These are phyloP conservation scores for Colletotrichum orbiculare DNA, from an alignment of 2,329 filamentous ascomycete species.

Conservation along the genomic window DNA sequence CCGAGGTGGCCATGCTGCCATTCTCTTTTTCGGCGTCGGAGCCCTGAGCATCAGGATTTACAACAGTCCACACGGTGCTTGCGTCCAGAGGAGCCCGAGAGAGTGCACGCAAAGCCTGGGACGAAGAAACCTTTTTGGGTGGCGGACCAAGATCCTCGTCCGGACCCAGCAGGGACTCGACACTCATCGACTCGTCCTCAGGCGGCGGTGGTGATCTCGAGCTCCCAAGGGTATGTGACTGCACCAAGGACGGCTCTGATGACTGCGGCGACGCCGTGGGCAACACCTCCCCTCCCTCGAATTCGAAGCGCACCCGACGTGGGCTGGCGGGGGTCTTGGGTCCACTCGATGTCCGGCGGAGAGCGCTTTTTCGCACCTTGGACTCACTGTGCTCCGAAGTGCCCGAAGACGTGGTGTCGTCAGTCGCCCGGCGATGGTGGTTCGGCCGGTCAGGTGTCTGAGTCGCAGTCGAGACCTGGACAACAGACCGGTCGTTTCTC, in stretches of 20 bases:
- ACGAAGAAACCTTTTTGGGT: conserved; percentile 66
- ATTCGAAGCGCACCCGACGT: conserved; percentile 72
- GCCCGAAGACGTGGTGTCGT: conserved; percentile 61
- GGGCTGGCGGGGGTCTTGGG: conserved; percentile 63
- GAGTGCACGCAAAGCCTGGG: conserved; percentile 63
- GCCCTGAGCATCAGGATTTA: conserved; percentile 44
- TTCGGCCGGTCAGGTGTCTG: conserved; percentile 44
- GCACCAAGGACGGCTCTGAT: conserved; percentile 47
- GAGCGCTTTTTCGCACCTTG: conserved; percentile 63
- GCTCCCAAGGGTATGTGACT: conserved; percentile 39
- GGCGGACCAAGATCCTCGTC: conserved; percentile 54
- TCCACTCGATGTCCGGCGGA: conserved; percentile 65
- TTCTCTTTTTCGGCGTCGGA: conserved; percentile 25
- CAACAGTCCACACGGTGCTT: conserved; percentile 64
- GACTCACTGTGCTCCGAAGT: conserved; percentile 65
- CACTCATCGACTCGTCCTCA: conserved; percentile 42
- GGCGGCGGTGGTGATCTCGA: conserved; percentile 40
- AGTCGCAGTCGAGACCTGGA: conserved; percentile 30
- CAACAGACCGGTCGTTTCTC: neutral
- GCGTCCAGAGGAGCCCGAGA: conserved; percentile 63
- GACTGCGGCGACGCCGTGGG: conserved; percentile 67
- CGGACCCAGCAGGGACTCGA: conserved; percentile 48
- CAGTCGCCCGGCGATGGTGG: conserved; percentile 54
- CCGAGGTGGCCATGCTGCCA: conserved; percentile 28
- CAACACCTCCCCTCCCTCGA: conserved; percentile 69